Evolutionary conservation across 345 rosid genomes (phyloP).

Genomic region (Brassica juncea): DNA sequence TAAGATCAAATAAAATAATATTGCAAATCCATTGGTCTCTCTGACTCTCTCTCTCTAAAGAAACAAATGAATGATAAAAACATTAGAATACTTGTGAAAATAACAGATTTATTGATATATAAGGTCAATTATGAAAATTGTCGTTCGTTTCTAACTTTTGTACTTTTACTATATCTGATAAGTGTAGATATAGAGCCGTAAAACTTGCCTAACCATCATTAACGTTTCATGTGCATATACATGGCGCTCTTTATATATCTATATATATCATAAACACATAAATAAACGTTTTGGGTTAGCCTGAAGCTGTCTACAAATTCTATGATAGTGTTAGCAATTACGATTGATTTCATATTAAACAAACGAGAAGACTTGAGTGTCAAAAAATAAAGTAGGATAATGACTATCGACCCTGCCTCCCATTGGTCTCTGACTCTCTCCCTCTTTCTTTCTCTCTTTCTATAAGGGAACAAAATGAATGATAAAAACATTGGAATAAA

Average conservation of each 20-base stretch:
- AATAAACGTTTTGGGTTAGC: background rate
- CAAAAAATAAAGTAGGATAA: conserved; percentile 12
- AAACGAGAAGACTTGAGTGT: conserved; percentile 20
- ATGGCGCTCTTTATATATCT: background rate
- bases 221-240: conserved; percentile 19
- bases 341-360: background rate
- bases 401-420: too few species aligned
- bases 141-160: background rate
- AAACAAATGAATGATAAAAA: background rate
- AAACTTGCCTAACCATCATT: conserved; percentile 21
- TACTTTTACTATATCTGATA: too few species aligned
- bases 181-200: background rate
- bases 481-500: background rate
- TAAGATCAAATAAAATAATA: background rate
- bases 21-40: background rate
- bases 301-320: background rate
- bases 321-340: background rate
- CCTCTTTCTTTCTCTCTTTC: background rate
- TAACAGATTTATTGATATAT: background rate
- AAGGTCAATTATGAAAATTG: background rate
- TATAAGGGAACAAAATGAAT: background rate
- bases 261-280: background rate
- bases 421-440: conserved; percentile 6
- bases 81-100: background rate
- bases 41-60: background rate